phyloP scores from a whole-genome alignment of 192 early-diverging fungal genomes.

The Linderina pennispora region DNA sequence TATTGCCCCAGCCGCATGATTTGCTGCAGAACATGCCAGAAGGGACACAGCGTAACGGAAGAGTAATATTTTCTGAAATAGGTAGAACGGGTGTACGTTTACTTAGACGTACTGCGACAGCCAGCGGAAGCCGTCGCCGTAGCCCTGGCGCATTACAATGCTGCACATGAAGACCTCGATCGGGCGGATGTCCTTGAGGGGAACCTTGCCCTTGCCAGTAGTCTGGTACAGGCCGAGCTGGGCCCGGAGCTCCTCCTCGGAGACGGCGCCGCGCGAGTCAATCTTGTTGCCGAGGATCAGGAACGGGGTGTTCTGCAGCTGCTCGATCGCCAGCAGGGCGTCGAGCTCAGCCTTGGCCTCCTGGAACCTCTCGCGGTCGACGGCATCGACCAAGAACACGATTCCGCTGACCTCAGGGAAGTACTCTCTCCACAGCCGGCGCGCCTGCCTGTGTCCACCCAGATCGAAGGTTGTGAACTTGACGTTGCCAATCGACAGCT shows the following conservation, averaged over 20 bases:
- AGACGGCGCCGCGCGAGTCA: slow-evolving; percentile 87
- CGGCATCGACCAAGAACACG: slow-evolving; percentile 95
- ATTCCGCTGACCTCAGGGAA: slow-evolving; percentile 98
- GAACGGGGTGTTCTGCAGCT: slow-evolving; percentile 89
- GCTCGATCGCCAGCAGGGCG: slow-evolving; percentile 88
- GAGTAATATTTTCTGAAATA: too few species aligned
- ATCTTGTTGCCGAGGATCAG: slow-evolving; percentile 99
- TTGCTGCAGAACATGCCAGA: too few species aligned
- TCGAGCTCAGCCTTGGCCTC: slow-evolving; percentile 95
- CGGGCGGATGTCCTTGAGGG: slow-evolving; percentile 87
- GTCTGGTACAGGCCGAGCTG: slow-evolving; percentile 93
- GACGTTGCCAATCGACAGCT: slow-evolving; percentile 94
- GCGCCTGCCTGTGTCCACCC: slow-evolving; percentile 94
- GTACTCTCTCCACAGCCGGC: slow-evolving; percentile 98
- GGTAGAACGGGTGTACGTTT: too few species aligned
- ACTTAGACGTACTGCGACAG: slow-evolving; percentile 79
- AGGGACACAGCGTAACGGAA: too few species aligned
- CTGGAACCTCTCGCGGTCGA: slow-evolving; percentile 73
- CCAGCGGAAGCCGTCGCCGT: slow-evolving; percentile 94
- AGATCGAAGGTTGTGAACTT: slow-evolving; percentile 98
- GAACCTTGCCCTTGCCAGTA: slow-evolving; percentile 96
- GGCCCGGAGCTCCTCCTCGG: slow-evolving; percentile 85
- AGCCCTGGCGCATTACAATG: slow-evolving; percentile 96
- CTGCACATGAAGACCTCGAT: slow-evolving; percentile 99
- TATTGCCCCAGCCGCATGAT: too few species aligned